These are phyloP conservation scores for Aphanomyces stellatus DNA, from an alignment of 352 stramenopile species.

Conservation along the genomic window DNA sequence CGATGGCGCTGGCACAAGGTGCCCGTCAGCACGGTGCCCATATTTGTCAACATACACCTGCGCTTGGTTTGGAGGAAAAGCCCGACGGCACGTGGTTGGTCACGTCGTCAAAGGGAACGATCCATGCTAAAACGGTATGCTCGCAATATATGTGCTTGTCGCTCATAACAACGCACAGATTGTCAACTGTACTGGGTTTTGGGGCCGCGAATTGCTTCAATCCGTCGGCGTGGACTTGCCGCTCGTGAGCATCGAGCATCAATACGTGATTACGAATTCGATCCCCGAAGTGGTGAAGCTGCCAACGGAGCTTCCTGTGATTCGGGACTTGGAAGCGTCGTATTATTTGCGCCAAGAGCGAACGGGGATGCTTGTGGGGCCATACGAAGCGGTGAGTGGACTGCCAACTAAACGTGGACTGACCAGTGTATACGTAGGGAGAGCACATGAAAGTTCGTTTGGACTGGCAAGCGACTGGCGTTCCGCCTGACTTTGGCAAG, in stretches of 20 bases:
- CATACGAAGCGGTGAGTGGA: slow-evolving; percentile 38
- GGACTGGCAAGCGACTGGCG: slow-evolving; percentile 47
- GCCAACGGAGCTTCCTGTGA: slow-evolving; percentile 39
- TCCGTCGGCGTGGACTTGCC: slow-evolving; percentile 23
- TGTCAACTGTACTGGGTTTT: slow-evolving; percentile 65
- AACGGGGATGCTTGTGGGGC: slow-evolving; percentile 35
- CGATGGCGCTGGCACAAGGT: slow-evolving; percentile 38
- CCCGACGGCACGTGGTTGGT: slow-evolving; percentile 16
- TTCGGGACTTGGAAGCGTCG: slow-evolving; percentile 46
- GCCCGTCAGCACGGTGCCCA: slow-evolving; percentile 28
- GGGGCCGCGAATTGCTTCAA: slow-evolving; percentile 43
- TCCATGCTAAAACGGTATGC: slow-evolving; percentile 21
- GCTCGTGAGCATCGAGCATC: slow-evolving; percentile 58
- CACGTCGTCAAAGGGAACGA: slow-evolving; percentile 1
- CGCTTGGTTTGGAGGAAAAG: background rate
- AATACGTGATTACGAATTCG: slow-evolving; percentile 56
- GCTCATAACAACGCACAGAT: slow-evolving; percentile 22
- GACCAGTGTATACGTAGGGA: slow-evolving; percentile 32
- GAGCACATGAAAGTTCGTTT: slow-evolving; percentile 29
- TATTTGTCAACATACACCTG: slow-evolving; percentile 30
- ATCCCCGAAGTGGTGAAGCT: slow-evolving; percentile 38
- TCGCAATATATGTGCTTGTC: background rate
- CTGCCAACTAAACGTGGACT: slow-evolving; percentile 30
- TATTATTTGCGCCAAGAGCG: slow-evolving; percentile 57
- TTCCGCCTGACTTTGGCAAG: slow-evolving; percentile 44